Conservation (phyloP, 2,329 filamentous ascomycete species). For the Acrocalymma vagum region DNA sequence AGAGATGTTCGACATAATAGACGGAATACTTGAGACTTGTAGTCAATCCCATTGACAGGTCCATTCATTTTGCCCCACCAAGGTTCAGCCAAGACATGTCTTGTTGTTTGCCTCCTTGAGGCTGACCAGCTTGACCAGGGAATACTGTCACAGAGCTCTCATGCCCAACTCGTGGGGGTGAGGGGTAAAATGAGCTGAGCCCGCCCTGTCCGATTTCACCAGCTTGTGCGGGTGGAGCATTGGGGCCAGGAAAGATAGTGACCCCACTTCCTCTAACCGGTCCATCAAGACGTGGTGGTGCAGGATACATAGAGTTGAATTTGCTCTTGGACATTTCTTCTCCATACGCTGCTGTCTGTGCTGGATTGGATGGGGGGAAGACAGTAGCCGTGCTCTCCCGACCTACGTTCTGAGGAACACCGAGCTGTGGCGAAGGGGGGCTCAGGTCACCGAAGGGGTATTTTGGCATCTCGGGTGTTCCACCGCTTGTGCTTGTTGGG, state of each 20-base stretch:
- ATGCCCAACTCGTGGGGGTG: conserved; percentile 59
- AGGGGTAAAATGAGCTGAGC: conserved; percentile 61
- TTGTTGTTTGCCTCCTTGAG: conserved; percentile 42
- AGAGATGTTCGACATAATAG: conserved; percentile 6
- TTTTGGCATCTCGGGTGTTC: conserved; percentile 24
- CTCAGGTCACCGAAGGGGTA: conserved; percentile 37
- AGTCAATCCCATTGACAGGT: conserved; percentile 5
- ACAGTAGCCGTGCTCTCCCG: conserved; percentile 61
- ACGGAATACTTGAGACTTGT: background rate
- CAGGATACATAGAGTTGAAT: conserved; percentile 36
- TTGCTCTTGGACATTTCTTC: conserved; percentile 28
- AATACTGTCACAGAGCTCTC: conserved; percentile 60
- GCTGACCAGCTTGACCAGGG: conserved; percentile 53
- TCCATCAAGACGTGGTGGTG: conserved; percentile 37
- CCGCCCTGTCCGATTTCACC: conserved; percentile 51
- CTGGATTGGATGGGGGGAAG: conserved; percentile 27
- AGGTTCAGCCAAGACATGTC: conserved; percentile 87
- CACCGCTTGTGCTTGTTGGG: conserved; percentile 28
- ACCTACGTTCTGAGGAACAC: conserved; percentile 61
- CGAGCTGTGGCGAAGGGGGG: conserved; percentile 44
- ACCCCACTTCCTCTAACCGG: conserved; percentile 64
- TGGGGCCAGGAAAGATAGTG: conserved; percentile 38
- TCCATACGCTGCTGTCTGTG: conserved; percentile 15
- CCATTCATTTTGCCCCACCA: conserved; percentile 52
- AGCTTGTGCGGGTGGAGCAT: conserved; percentile 17